These are phyloP conservation scores for Lagerstroemia speciosa DNA, from an alignment of 345 rosid species.

Conservation along the genomic window DNA sequence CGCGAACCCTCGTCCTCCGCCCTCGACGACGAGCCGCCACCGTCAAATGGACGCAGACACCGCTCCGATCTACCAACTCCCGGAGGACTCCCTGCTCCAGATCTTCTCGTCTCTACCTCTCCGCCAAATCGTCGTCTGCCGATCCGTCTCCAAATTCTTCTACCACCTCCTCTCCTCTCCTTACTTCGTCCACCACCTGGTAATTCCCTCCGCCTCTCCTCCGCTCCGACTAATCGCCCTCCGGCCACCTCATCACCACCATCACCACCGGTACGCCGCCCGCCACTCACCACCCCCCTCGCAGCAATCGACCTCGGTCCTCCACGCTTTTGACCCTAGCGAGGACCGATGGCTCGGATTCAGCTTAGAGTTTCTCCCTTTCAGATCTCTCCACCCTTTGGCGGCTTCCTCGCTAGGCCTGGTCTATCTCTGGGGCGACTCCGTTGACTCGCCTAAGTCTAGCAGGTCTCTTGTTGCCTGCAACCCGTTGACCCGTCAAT, in stretches of 20 bases:
- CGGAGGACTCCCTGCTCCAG: constrained; percentile 68
- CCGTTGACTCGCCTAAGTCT: constrained; percentile 34
- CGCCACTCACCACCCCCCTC: constrained; percentile 32
- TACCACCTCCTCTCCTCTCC: constrained; percentile 47
- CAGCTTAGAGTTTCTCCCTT: constrained; percentile 64
- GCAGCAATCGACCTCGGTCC: constrained; percentile 14
- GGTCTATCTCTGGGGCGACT: constrained; percentile 65
- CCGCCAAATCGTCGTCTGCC: constrained; percentile 64
- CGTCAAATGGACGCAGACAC: constrained; percentile 12
- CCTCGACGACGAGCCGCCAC: neutral
- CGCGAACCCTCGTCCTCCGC: neutral
- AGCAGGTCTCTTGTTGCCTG: constrained; percentile 63
- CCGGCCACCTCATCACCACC: constrained; percentile 27
- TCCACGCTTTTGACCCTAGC: constrained; percentile 62
- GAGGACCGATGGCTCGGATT: constrained; percentile 54
- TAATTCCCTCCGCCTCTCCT: constrained; percentile 12
- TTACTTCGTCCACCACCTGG: constrained; percentile 31
- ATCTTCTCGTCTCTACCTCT: constrained; percentile 75
- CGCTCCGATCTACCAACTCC: constrained; percentile 47
- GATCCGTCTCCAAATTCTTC: constrained; percentile 61
- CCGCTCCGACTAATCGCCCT: constrained; percentile 68
- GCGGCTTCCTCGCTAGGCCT: constrained; percentile 65
- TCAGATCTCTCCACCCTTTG: constrained; percentile 59
- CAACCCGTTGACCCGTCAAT: constrained; percentile 69
- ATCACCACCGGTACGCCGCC: constrained; percentile 2